Evolutionary conservation across 441 rosid species (phyloP).

Genomic region (Francoa sonchifolia): DNA sequence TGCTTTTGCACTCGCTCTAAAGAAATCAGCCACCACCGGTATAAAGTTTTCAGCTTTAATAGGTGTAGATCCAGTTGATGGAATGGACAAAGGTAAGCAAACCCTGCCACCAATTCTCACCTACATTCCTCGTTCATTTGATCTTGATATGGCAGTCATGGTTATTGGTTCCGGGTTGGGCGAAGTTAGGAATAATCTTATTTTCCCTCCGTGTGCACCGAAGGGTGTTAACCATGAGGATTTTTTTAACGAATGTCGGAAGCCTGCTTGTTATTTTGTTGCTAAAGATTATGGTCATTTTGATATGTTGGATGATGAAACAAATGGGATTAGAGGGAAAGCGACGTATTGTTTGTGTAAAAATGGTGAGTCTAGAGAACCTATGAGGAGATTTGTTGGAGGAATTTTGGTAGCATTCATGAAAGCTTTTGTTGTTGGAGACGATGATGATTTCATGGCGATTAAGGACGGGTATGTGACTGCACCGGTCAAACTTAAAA

Average conservation of each 20-base stretch:
- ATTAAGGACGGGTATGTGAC: conserved; percentile 38
- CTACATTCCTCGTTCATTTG: conserved; percentile 56
- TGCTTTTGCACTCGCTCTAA: conserved; percentile 56
- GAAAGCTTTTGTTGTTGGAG: conserved; percentile 46
- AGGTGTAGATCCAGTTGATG: conserved; percentile 83
- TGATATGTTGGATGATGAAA: conserved; percentile 78
- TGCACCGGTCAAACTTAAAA: conserved; percentile 45
- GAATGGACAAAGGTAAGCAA: conserved; percentile 61
- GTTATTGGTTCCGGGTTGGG: conserved; percentile 81
- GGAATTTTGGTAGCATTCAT: conserved; percentile 63
- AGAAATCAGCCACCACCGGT: conserved; percentile 23
- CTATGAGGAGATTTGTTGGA: conserved; percentile 76
- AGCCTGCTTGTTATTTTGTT: conserved; percentile 64
- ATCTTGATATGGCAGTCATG: conserved; percentile 45
- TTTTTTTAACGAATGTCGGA: conserved; percentile 54
- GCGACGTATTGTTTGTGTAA: conserved; percentile 61
- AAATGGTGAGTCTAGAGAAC: conserved; percentile 63
- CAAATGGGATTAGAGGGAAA: conserved; percentile 62
- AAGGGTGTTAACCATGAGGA: conserved; percentile 69
- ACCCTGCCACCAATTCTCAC: conserved; percentile 69
- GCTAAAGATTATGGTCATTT: conserved; percentile 67
- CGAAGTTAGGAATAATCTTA: conserved; percentile 37
- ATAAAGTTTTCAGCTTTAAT: conserved; percentile 53
- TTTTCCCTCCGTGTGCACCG: conserved; percentile 83
- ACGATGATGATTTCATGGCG: conserved; percentile 30